Evolutionary conservation across 2,329 filamentous ascomycete species (phyloP), one percentile per base, ranked within the genome.

Genomic region (Chalaropsis ovoidea): DNA sequence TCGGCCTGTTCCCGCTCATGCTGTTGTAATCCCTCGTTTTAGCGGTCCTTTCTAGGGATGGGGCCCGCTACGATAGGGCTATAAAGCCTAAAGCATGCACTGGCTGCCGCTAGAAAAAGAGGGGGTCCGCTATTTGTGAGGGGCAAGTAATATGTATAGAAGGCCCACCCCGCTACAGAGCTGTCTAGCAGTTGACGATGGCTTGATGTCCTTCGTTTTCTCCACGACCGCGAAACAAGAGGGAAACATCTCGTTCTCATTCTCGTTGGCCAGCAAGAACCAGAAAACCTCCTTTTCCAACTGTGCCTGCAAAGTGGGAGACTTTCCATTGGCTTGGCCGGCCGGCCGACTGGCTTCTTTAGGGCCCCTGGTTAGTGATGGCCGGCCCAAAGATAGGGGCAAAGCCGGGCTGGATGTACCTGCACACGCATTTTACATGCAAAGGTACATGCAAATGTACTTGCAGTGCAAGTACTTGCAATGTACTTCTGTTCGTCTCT

Each of bases 341-440:
- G 6, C 31, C 31, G 3, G 31, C 31, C 31, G 4, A 19, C 22
- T 49, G 11, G 19, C 47, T 49, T 8, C 19, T 49, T 49, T 49
- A 2, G 17, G n/a, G n/a, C 45, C 47, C 47, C 22, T 49, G 47
- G 22, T n/a, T n/a, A 13, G n/a, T 31, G 19, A n/a, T 56, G n/a
- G 31, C 22, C 31, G 27, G 54, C 17, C 17, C 15, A 58, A 58
- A 58, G 27, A 58, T 58, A 58, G 54, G 54, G 54, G 54, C 47
- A 49, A 24, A 56, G 52, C 10, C 10, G 31, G 17, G 52, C 4
- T 31, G 27, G 52, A 31, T 56, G 52, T 31, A n/a, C n/a, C n/a
- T n/a, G n/a, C n/a, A n/a, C n/a, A n/a, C n/a, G n/a, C n/a, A n/a
- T n/a, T n/a, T n/a, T n/a, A n/a, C n/a, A 31, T 31, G 6, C 31